These are phyloP conservation scores for Podaxis pistillaris DNA, from an alignment of 768 basidiomycete genomes.

Conservation along the genomic window DNA sequence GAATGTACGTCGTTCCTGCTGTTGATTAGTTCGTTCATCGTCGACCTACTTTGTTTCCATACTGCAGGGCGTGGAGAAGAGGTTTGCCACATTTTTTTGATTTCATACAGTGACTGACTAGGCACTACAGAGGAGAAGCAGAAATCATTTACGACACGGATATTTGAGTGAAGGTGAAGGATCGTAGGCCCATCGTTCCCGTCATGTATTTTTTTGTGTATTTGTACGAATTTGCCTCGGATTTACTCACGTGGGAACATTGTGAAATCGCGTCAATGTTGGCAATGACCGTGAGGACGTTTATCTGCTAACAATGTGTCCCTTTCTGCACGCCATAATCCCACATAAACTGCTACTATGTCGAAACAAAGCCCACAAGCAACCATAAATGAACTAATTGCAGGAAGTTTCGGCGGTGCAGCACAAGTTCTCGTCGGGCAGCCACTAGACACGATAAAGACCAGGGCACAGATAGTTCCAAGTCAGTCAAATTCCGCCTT, in stretches of 20 bases:
- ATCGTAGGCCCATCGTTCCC: conserved; percentile 18
- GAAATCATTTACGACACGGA: not conserved
- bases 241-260: conserved; percentile 1
- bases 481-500: conserved; percentile 43
- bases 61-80: conserved; percentile 33
- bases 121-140: not conserved
- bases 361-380: conserved; percentile 34
- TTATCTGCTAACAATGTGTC: conserved; percentile 8
- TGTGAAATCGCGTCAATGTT: conserved; percentile 23
- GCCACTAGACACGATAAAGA: conserved; percentile 86
- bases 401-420: conserved; percentile 91
- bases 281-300: conserved; percentile 15
- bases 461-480: conserved; percentile 83
- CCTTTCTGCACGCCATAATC: not conserved
- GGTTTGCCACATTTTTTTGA: conserved; percentile 22
- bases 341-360: not conserved
- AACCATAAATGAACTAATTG: conserved; percentile 79
- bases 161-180: not conserved
- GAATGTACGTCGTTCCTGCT: conserved; percentile 28
- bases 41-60: not conserved
- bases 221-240: conserved; percentile 6
- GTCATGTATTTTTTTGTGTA: not conserved
- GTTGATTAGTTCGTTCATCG: conserved; percentile 4
- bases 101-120: not conserved
- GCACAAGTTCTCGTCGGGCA: conserved; percentile 95